Evolutionary conservation across 1,139 yeast species (phyloP).

Genomic region (Lodderomyces margitis): DNA sequence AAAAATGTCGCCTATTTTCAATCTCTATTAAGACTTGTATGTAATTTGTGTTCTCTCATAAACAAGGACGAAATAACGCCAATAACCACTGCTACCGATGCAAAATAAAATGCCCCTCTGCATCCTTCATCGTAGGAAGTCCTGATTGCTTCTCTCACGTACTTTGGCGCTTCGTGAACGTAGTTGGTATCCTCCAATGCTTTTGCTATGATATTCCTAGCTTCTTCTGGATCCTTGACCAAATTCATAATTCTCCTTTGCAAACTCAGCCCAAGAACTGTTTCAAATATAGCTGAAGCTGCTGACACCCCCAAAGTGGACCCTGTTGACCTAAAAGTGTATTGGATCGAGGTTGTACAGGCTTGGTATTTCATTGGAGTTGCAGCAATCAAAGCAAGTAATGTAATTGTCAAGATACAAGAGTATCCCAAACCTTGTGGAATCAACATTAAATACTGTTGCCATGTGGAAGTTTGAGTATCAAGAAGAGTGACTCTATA

Average conservation of each 20-base stretch:
- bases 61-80: constrained; percentile 38
- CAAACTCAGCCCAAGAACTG: constrained; percentile 23
- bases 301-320: constrained; percentile 70
- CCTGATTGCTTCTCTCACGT: constrained; percentile 44
- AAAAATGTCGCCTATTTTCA: too few species aligned
- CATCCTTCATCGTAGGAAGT: constrained; percentile 51
- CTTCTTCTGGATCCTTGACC: constrained; percentile 29
- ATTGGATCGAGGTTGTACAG: constrained; percentile 71
- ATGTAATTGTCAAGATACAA: constrained; percentile 61
- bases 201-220: constrained; percentile 42
- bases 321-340: constrained; percentile 73
- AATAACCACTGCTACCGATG: constrained; percentile 34
- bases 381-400: constrained; percentile 65
- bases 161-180: constrained; percentile 47
- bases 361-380: constrained; percentile 65
- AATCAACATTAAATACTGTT: constrained; percentile 33
- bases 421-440: constrained; percentile 61
- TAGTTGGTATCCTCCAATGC: constrained; percentile 62
- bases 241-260: constrained; percentile 21
- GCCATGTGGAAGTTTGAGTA: constrained; percentile 39
- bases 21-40: constrained; percentile 37
- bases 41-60: constrained; percentile 46
- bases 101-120: constrained; percentile 51
- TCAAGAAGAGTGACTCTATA: constrained; percentile 35
- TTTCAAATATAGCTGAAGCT: constrained; percentile 64